Conservation (phyloP, 2,329 filamentous ascomycete genomes). For the Geoglossum cookeanum region DNA sequence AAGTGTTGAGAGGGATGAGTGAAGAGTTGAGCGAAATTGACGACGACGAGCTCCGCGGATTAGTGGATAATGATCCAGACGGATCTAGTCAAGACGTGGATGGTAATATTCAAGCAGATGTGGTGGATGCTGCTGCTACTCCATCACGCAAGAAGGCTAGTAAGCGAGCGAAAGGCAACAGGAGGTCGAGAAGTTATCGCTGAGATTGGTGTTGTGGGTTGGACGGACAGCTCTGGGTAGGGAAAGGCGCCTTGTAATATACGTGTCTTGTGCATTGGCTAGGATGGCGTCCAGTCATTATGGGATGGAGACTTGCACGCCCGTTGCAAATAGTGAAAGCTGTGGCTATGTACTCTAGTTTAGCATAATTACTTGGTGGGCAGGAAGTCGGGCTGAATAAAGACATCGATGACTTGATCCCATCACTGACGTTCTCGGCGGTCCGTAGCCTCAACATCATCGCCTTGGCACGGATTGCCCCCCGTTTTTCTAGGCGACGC, state of each 20-base stretch:
- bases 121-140: background rate
- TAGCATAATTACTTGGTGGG: background rate
- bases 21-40: constrained; percentile 85
- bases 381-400: background rate
- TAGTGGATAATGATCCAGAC: constrained; percentile 27
- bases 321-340: background rate
- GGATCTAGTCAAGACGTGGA: constrained; percentile 17
- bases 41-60: constrained; percentile 66
- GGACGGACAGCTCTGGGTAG: background rate
- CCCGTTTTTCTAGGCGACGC: background rate
- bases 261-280: background rate
- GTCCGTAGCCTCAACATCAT: background rate
- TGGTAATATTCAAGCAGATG: background rate
- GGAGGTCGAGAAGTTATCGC: constrained; percentile 1
- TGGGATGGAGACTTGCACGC: background rate
- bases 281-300: background rate
- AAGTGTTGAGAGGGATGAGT: constrained; percentile 53
- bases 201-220: background rate
- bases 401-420: too few relatives aligned
- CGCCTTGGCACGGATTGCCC: background rate
- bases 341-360: background rate
- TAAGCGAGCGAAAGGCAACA: background rate
- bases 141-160: background rate
- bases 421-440: too few relatives aligned
- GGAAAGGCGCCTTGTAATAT: background rate